These are phyloP conservation scores for Cyclanthera cordifolia DNA, from an alignment of 306 rosid species.

Conservation along the genomic window DNA sequence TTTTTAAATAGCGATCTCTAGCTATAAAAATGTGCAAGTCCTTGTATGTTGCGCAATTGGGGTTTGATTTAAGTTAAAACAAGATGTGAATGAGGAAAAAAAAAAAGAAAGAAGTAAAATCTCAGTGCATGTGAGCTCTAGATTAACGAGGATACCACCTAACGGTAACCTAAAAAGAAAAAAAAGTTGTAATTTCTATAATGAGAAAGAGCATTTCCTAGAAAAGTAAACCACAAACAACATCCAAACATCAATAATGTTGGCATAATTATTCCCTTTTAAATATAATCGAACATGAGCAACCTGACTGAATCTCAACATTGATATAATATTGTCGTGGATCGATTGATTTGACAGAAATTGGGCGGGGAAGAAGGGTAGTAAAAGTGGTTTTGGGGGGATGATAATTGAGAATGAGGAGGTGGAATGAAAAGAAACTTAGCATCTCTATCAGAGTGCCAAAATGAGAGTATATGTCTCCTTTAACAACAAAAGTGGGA, in stretches of 20 bases:
- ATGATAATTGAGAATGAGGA: background rate
- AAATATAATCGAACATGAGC: too few species aligned
- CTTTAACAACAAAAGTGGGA: conserved; percentile 21
- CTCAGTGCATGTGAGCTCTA: conserved; percentile 9
- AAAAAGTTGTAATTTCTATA: background rate
- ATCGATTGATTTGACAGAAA: background rate
- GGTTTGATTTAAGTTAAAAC: background rate
- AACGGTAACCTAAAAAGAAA: background rate
- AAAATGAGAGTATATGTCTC: too few species aligned
- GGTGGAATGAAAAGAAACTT: background rate
- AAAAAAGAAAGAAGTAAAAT: background rate
- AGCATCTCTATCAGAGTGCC: conserved; percentile 21
- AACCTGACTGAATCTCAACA: too few species aligned
- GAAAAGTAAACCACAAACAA: background rate
- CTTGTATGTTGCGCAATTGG: background rate
- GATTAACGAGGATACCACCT: conserved; percentile 5
- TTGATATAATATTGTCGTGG: too few species aligned
- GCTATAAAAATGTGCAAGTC: background rate
- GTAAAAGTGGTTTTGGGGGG: too few species aligned
- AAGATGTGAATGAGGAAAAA: background rate
- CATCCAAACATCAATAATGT: too few species aligned
- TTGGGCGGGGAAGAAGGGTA: too few species aligned
- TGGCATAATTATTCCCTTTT: too few species aligned
- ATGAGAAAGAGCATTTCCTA: conserved; percentile 5
- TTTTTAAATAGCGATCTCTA: background rate